Evolutionary conservation across 192 early-diverging fungal species (phyloP).

Genomic region (Chytriomyces sp.): DNA sequence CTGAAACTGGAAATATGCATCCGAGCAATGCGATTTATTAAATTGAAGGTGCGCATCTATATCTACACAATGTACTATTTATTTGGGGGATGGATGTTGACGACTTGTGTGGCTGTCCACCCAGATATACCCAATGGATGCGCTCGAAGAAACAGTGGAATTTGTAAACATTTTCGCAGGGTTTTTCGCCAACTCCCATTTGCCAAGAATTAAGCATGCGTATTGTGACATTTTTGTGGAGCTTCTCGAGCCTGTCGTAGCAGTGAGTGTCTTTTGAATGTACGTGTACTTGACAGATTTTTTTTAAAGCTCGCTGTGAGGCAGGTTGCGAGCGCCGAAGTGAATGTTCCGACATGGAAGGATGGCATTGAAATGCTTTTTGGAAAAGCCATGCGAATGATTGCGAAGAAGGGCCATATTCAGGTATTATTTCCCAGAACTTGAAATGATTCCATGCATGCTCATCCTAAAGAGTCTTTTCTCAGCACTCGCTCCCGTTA

Average conservation of each 20-base stretch:
- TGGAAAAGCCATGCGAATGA: conserved; percentile 89
- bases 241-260: conserved; percentile 88
- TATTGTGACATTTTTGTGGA: conserved; percentile 91
- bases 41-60: conserved; percentile 71
- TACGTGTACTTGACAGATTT: not conserved
- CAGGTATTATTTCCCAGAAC: conserved; percentile 33
- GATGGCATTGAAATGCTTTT: conserved; percentile 91
- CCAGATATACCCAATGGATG: conserved; percentile 89
- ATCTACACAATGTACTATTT: too few relatives aligned
- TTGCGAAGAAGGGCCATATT: conserved; percentile 80
- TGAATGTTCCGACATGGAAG: conserved; percentile 92
- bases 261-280: conserved; percentile 37
- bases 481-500: conserved; percentile 80
- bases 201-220: conserved; percentile 81
- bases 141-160: conserved; percentile 92
- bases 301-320: not conserved
- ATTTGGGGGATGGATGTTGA: not conserved
- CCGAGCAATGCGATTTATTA: conserved; percentile 87
- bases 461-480: conserved; percentile 6
- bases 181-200: conserved; percentile 82
- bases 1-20: conserved; percentile 85
- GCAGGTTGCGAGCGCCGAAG: conserved; percentile 86
- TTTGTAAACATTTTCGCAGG: conserved; percentile 90
- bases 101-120: not conserved
- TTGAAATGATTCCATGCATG: conserved; percentile 1